Evolutionary conservation across 208 protist genomes (phyloP).

Genomic region (Acanthamoeba lugdunensis): DNA sequence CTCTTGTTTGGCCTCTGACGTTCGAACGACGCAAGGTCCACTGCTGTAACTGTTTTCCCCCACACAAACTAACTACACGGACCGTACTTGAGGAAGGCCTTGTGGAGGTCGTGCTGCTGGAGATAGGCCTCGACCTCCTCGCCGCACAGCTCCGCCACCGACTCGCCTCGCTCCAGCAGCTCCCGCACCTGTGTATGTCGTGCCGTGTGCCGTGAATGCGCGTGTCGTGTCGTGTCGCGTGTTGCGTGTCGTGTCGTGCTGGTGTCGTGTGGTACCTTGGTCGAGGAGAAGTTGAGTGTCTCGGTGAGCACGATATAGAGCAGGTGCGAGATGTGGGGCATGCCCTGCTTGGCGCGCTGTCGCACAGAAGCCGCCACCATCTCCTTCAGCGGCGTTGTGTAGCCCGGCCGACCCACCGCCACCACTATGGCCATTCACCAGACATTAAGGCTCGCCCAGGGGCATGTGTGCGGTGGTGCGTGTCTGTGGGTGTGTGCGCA

Average conservation of each 20-base stretch:
- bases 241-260: too few species aligned
- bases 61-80: too few species aligned
- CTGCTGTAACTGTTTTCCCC: too few species aligned
- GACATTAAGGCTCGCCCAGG: too few species aligned
- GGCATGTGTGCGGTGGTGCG: background rate
- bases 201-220: background rate
- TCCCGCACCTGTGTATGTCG: background rate
- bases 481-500: background rate
- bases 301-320: constrained; percentile 14
- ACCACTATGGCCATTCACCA: background rate
- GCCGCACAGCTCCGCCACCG: background rate
- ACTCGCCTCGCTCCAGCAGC: constrained; percentile 1
- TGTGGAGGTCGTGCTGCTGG: constrained; percentile 11
- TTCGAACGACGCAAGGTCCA: too few species aligned
- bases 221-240: too few species aligned
- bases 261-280: background rate
- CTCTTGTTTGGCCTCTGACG: too few species aligned
- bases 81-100: background rate
- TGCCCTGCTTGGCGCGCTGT: background rate
- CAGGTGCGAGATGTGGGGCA: background rate
- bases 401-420: constrained; percentile 42
- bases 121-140: constrained; percentile 13
- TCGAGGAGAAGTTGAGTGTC: constrained; percentile 28
- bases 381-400: constrained; percentile 13
- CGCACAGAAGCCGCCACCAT: background rate